Conservation (phyloP, 257 asterid genomes). For the Apocynum venetum region DNA sequence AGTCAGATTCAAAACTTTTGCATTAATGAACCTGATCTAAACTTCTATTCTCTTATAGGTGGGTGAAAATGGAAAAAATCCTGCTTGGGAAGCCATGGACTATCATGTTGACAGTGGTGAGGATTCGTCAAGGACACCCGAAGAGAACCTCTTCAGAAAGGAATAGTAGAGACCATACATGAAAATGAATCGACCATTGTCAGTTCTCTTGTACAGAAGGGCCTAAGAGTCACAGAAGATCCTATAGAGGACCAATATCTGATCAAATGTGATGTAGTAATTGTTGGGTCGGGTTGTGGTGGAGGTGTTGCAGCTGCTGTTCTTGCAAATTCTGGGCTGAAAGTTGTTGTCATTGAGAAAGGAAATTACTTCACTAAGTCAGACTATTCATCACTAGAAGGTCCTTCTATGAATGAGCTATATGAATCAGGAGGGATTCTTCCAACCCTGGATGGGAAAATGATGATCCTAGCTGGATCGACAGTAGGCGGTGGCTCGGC, state of each 20-base stretch:
- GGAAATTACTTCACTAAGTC: conserved; percentile 59
- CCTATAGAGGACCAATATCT: conserved; percentile 22
- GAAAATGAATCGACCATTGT: conserved; percentile 45
- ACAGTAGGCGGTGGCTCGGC: conserved; percentile 98
- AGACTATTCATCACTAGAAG: conserved; percentile 72
- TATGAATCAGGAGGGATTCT: conserved; percentile 71
- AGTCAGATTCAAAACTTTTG: neutral
- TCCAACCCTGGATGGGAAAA: conserved; percentile 59
- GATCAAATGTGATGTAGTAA: conserved; percentile 67
- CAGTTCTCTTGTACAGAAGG: conserved; percentile 40
- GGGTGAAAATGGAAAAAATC: conserved; percentile 52
- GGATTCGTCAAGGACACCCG: conserved; percentile 7
- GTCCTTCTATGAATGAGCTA: conserved; percentile 62
- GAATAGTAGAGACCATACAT: conserved; percentile 53
- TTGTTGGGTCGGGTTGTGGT: conserved; percentile 86
- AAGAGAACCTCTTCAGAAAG: conserved; percentile 56
- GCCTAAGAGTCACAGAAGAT: conserved; percentile 41
- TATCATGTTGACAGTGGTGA: conserved; percentile 46
- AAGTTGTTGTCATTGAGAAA: conserved; percentile 73
- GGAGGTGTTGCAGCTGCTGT: conserved; percentile 89
- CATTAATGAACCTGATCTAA: neutral
- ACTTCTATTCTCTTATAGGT: conserved; percentile 32
- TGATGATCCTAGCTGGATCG: conserved; percentile 68
- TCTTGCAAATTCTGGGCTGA: conserved; percentile 61
- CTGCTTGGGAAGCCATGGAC: conserved; percentile 73